Percentiles rank a stretch among this genome's conserved stretches.
Conservation (phyloP, 2,329 filamentous ascomycete species). For the Alternaria postmessia region DNA sequence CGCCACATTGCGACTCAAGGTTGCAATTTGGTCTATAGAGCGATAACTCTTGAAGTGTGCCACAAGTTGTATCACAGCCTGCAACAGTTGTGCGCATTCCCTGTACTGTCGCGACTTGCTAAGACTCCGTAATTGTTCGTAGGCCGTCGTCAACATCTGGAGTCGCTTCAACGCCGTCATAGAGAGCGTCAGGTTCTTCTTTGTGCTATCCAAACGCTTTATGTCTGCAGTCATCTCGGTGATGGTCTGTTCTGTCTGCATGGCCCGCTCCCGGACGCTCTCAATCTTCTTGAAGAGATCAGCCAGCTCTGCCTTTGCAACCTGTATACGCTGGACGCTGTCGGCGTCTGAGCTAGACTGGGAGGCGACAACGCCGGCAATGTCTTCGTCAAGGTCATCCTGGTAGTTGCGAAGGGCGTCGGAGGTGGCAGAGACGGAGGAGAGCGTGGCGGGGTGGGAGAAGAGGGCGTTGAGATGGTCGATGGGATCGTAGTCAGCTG, state of each 20-base stretch:
- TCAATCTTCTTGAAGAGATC: constrained; percentile 95
- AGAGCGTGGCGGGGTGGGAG: constrained; percentile 84
- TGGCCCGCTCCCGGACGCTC: constrained; percentile 84
- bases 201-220: constrained; percentile 94
- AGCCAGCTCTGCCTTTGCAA: constrained; percentile 86
- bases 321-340: constrained; percentile 89
- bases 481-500: constrained; percentile 89
- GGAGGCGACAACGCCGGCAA: constrained; percentile 73
- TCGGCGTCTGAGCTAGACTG: constrained; percentile 88
- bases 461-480: constrained; percentile 94
- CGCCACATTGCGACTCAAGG: constrained; percentile 87
- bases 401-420: constrained; percentile 76
- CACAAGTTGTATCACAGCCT: constrained; percentile 97
- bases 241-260: constrained; percentile 93
- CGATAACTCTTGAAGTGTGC: constrained; percentile 98
- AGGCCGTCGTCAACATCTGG: constrained; percentile 99
- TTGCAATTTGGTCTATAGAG: constrained; percentile 97
- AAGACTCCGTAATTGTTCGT: constrained; percentile 88
- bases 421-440: constrained; percentile 78
- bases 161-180: constrained; percentile 98
- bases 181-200: constrained; percentile 92
- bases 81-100: constrained; percentile 91
- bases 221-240: constrained; percentile 99
- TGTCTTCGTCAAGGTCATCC: constrained; percentile 81
- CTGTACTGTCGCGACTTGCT: constrained; percentile 89